These are phyloP conservation scores for Lizanozyma gosingica DNA, from an alignment of 1,139 yeast genomes.

Conservation along the genomic window DNA sequence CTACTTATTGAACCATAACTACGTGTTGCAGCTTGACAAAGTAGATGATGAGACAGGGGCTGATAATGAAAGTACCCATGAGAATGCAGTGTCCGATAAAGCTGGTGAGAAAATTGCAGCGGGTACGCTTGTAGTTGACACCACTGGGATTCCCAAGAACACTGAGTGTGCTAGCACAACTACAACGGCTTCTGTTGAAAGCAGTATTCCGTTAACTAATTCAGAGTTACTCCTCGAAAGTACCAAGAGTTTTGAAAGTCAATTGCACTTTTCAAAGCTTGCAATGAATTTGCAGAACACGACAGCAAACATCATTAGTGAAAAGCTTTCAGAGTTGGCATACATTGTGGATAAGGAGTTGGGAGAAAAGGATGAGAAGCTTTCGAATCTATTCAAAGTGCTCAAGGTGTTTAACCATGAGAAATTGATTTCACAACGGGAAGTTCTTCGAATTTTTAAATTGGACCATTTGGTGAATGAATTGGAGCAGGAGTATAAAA, in stretches of 20 bases:
- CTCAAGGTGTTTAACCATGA: conserved; percentile 17
- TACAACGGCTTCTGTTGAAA: conserved; percentile 1
- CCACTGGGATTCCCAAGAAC: neutral
- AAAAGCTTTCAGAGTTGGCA: conserved; percentile 32
- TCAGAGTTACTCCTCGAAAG: conserved; percentile 6
- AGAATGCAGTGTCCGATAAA: neutral
- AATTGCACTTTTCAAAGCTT: conserved; percentile 28
- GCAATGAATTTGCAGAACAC: conserved; percentile 28
- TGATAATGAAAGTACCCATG: neutral
- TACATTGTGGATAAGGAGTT: conserved; percentile 34
- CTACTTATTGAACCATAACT: conserved; percentile 42
- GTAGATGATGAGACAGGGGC: neutral
- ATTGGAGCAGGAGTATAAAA: conserved; percentile 7
- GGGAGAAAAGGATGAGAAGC: conserved; percentile 27
- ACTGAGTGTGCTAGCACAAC: neutral
- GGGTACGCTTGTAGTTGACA: neutral
- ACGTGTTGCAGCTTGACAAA: neutral
- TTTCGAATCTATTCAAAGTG: conserved; percentile 22
- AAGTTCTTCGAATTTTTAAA: conserved; percentile 26
- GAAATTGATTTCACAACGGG: conserved; percentile 26
- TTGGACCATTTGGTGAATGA: conserved; percentile 28
- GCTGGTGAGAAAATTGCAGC: neutral
- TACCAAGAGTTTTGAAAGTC: conserved; percentile 29
- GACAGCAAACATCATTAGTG: conserved; percentile 28
- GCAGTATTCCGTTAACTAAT: conserved; percentile 3